These are phyloP conservation scores for Abrus pulchellus DNA, from an alignment of 306 rosid species.

Conservation along the genomic window DNA sequence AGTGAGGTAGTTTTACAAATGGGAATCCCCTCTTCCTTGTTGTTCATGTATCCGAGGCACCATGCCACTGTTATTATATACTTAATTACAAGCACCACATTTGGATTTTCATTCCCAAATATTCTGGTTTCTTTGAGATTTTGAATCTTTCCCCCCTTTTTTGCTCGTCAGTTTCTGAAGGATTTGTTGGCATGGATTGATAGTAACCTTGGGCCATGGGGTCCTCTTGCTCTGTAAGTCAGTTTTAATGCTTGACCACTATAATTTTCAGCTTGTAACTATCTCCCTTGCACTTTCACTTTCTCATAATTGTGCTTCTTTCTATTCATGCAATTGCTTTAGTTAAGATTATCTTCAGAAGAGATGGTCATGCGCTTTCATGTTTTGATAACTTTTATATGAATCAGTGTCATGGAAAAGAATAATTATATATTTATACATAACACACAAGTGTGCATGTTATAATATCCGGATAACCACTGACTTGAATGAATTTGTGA, in stretches of 20 bases:
- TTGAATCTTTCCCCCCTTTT: neutral
- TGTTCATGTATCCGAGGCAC: conserved; percentile 16
- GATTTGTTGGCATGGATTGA: conserved; percentile 83
- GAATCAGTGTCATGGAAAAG: conserved; percentile 8
- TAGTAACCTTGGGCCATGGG: conserved; percentile 86
- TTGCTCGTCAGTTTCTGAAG: conserved; percentile 69
- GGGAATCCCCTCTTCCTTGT: conserved; percentile 8
- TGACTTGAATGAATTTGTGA: conserved; percentile 27
- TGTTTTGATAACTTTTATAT: conserved; percentile 10
- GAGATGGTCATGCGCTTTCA: conserved; percentile 31
- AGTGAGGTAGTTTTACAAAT: neutral
- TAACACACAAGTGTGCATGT: neutral
- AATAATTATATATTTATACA: neutral
- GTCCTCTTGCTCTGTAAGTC: conserved; percentile 83
- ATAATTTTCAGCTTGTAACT: neutral
- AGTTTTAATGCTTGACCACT: neutral
- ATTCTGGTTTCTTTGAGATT: neutral
- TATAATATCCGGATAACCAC: neutral
- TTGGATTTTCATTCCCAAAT: conserved; percentile 25
- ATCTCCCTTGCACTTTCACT: conserved; percentile 26
- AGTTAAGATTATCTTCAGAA: conserved; percentile 14
- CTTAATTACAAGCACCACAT: conserved; percentile 27
- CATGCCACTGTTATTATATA: neutral
- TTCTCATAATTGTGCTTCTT: neutral
- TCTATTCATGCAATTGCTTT: neutral